phyloP scores from a whole-genome alignment of 1,139 yeast genomes.

The Yamadazyma atlantica region DNA sequence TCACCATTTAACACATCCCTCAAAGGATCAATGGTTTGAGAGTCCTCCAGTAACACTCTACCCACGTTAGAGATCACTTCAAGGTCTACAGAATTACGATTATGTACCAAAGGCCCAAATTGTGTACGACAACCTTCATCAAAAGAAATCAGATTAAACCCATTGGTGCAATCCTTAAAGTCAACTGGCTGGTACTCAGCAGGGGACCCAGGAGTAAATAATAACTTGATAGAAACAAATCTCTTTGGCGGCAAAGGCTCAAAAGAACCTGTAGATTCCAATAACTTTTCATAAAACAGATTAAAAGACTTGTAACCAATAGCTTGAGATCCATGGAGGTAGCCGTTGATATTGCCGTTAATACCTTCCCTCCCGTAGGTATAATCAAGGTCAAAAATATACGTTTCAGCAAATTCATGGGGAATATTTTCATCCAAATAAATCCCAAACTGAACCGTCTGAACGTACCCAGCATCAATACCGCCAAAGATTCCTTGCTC shows the following conservation, averaged over 20 bases:
- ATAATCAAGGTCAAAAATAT: constrained; percentile 48
- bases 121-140: not conserved
- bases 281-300: too few species aligned
- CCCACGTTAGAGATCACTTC: too few species aligned
- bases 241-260: constrained; percentile 44
- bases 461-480: constrained; percentile 37
- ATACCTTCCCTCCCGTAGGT: constrained; percentile 5
- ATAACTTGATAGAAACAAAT: constrained; percentile 32
- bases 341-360: not conserved
- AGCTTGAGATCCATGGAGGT: constrained; percentile 37
- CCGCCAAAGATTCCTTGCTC: constrained; percentile 50
- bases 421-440: constrained; percentile 39
- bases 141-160: not conserved
- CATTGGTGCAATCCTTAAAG: constrained; percentile 32
- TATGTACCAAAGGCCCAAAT: constrained; percentile 4
- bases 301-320: too few species aligned
- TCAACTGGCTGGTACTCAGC: constrained; percentile 45
- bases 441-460: constrained; percentile 46
- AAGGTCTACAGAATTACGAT: not conserved
- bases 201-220: constrained; percentile 50
- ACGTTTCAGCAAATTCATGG: constrained; percentile 43
- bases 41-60: too few species aligned
- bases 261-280: too few species aligned
- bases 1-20: too few species aligned
- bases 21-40: too few species aligned